These are phyloP conservation scores for Globisporangium perplexum DNA, from an alignment of 352 stramenopile genomes.

Conservation along the genomic window DNA sequence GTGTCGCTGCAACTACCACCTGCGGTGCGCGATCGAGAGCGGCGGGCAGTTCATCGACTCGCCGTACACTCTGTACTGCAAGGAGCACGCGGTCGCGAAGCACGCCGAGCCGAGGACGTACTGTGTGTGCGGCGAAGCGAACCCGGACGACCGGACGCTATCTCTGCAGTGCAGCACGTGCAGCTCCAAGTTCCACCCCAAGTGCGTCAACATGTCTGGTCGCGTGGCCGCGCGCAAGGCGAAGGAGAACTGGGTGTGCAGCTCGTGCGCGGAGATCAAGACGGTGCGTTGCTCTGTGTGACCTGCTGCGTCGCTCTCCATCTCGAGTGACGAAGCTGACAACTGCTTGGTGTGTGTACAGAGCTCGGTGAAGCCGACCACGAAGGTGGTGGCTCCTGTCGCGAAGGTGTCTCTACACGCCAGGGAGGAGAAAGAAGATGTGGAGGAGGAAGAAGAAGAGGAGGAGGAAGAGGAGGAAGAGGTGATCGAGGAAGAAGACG, in stretches of 20 bases:
- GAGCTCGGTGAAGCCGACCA: constrained; percentile 9
- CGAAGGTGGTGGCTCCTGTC: background rate
- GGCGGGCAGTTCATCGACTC: constrained; percentile 69
- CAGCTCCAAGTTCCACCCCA: constrained; percentile 64
- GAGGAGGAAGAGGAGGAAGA: constrained; percentile 6
- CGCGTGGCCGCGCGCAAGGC: constrained; percentile 47
- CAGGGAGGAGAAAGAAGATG: constrained; percentile 1
- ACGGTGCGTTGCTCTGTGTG: constrained; percentile 3
- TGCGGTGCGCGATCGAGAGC: constrained; percentile 68
- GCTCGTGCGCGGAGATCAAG: constrained; percentile 21
- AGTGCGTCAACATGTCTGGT: constrained; percentile 79
- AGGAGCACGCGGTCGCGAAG: constrained; percentile 46
- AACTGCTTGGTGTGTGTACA: background rate
- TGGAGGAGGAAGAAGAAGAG: constrained; percentile 2
- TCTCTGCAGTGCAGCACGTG: constrained; percentile 61
- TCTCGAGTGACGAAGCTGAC: no score
- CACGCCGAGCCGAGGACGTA: constrained; percentile 25
- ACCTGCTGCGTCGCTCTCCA: background rate
- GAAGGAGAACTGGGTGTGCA: constrained; percentile 45
- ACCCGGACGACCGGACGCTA: constrained; percentile 36
- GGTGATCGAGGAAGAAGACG: constrained; percentile 5
- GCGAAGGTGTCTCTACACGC: background rate
- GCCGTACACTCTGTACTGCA: constrained; percentile 73
- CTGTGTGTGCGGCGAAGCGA: constrained; percentile 44
- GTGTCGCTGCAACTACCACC: constrained; percentile 73